These are phyloP conservation scores for Tylopilus vinaceipallidus DNA, from an alignment of 768 basidiomycete genomes.

Conservation along the genomic window DNA sequence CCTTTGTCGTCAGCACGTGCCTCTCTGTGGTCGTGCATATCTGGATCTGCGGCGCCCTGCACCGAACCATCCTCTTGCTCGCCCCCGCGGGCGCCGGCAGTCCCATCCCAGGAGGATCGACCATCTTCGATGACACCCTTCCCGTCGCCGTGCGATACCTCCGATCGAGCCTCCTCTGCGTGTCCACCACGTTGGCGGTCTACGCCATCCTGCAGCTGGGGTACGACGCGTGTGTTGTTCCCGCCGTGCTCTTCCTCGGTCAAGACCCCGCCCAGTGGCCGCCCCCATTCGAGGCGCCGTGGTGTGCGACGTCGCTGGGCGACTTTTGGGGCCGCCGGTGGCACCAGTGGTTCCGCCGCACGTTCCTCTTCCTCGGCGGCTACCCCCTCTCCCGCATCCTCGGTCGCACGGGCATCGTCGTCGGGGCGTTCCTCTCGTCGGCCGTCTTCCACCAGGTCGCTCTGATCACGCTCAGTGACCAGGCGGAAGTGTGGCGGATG, in stretches of 20 bases:
- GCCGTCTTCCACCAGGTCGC: slow-evolving; percentile 53
- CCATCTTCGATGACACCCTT: slow-evolving; percentile 35
- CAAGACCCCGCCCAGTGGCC: slow-evolving; percentile 34
- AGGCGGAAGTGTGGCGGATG: slow-evolving; percentile 41
- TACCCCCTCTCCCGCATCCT: slow-evolving; percentile 34
- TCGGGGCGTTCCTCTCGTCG: slow-evolving; percentile 59
- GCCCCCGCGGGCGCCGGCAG: slow-evolving; percentile 37
- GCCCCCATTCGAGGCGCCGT: slow-evolving; percentile 33
- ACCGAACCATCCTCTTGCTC: slow-evolving; percentile 46
- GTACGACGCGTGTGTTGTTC: slow-evolving; percentile 25
- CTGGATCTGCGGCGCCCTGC: slow-evolving; percentile 43
- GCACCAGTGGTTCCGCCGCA: slow-evolving; percentile 37
- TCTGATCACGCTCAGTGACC: slow-evolving; percentile 48
- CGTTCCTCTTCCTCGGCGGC: slow-evolving; percentile 32
- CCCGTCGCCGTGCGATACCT: slow-evolving; percentile 24
- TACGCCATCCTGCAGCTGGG: slow-evolving; percentile 43
- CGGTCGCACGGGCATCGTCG: slow-evolving; percentile 46
- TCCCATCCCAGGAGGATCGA: slow-evolving; percentile 15
- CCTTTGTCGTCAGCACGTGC: slow-evolving; percentile 39
- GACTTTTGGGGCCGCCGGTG: slow-evolving; percentile 40
- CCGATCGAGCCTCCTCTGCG: slow-evolving; percentile 43
- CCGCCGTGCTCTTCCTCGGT: slow-evolving; percentile 27
- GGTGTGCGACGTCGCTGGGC: slow-evolving; percentile 33
- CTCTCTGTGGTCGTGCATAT: slow-evolving; percentile 34
- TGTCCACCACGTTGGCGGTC: slow-evolving; percentile 42